Conservation (phyloP, 73 alveolate genomes). For the Tetrahymena thermophila region DNA sequence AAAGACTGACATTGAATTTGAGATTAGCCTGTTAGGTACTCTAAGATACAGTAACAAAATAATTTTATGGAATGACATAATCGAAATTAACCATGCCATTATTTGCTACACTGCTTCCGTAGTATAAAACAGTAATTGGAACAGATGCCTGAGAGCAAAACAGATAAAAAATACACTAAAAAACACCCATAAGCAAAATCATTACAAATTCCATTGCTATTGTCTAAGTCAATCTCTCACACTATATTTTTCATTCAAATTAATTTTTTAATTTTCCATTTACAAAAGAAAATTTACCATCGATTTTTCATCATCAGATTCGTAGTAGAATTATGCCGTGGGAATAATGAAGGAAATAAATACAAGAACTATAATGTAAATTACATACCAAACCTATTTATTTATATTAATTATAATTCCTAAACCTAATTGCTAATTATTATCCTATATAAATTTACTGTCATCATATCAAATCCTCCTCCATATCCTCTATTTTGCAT, state of each 20-base stretch:
- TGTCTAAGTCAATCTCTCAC: constrained; percentile 44
- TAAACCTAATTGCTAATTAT: background rate
- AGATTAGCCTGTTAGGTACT: background rate
- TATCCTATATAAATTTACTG: background rate
- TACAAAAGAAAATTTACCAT: constrained; percentile 22
- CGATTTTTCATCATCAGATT: constrained; percentile 69
- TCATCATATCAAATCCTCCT: constrained; percentile 64
- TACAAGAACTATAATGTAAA: constrained; percentile 51
- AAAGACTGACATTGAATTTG: background rate
- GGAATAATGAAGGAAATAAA: constrained; percentile 57
- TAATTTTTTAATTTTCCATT: background rate
- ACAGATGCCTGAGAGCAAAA: constrained; percentile 15
- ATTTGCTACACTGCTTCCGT: background rate
- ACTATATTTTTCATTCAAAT: background rate
- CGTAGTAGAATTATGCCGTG: constrained; percentile 60
- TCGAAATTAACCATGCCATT: background rate
- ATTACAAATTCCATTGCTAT: constrained; percentile 40
- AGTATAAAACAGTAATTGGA: constrained; percentile 8
- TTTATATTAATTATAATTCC: background rate
- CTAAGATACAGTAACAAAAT: background rate
- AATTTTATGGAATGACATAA: background rate
- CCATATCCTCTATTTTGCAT: constrained; percentile 27
- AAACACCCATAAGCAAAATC: constrained; percentile 28
- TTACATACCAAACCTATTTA: constrained; percentile 54
- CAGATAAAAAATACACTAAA: constrained; percentile 42